Evolutionary conservation across 2,329 filamentous ascomycete genomes (phyloP).

Genomic region (Aspergillus clavatus): DNA sequence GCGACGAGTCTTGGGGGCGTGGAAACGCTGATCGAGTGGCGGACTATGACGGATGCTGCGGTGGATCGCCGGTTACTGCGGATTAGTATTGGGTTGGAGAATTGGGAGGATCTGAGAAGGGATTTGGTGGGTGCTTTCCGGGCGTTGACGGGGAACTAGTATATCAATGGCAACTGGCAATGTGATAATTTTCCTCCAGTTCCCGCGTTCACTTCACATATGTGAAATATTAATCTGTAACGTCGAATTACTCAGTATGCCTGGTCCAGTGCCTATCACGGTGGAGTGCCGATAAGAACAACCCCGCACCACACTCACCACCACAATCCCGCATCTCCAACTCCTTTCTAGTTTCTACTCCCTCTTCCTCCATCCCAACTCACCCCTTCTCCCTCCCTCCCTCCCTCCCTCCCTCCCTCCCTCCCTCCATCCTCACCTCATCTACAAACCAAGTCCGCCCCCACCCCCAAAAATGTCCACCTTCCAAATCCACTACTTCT

Average conservation of each 20-base stretch:
- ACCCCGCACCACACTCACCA: background rate
- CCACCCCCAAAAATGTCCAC: slow-evolving; percentile 6
- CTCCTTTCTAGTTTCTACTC: too few species aligned
- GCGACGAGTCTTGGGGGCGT: slow-evolving; percentile 91
- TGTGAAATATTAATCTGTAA: background rate
- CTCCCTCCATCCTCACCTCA: too few species aligned
- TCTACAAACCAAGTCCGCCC: background rate
- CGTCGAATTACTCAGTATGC: too few species aligned
- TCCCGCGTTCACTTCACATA: background rate
- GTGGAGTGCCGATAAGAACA: background rate
- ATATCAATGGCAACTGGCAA: too few species aligned
- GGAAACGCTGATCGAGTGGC: slow-evolving; percentile 95
- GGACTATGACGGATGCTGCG: slow-evolving; percentile 73
- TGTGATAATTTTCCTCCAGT: too few species aligned
- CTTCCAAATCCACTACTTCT: slow-evolving; percentile 46
- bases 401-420: too few species aligned
- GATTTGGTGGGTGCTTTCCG: slow-evolving; percentile 68
- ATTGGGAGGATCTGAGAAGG: slow-evolving; percentile 72
- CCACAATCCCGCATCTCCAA: background rate
- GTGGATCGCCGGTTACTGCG: slow-evolving; percentile 71
- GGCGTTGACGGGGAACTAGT: slow-evolving; percentile 47
- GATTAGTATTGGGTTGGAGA: slow-evolving; percentile 82
- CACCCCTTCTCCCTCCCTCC: too few species aligned
- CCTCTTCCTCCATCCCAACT: too few species aligned
- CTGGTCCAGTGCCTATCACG: too few species aligned